These are phyloP conservation scores for Coniochaeta sp. DNA, from an alignment of 2,329 filamentous ascomycete species.

Conservation along the genomic window DNA sequence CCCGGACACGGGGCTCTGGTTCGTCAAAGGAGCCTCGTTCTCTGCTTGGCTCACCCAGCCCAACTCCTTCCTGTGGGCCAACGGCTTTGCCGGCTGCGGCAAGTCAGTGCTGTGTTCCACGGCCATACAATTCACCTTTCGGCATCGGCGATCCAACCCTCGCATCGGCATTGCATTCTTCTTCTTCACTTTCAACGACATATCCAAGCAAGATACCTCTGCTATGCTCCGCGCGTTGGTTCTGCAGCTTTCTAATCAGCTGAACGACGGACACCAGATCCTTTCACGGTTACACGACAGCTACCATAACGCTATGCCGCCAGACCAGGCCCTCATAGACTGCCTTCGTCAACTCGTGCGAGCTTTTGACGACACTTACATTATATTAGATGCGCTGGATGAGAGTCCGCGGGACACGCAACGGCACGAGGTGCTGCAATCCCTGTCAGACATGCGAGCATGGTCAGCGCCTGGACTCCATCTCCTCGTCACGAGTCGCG, in stretches of 20 bases:
- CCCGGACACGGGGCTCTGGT: conserved; percentile 25
- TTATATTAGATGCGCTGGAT: conserved; percentile 29
- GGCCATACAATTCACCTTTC: conserved; percentile 20
- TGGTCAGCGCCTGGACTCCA: conserved; percentile 17
- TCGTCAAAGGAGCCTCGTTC: conserved; percentile 16
- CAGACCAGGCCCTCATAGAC: conserved; percentile 13
- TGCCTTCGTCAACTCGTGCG: conserved; percentile 15
- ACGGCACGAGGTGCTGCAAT: conserved; percentile 16
- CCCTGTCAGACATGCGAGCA: conserved; percentile 15
- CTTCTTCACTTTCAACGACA: conserved; percentile 31
- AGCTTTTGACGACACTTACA: conserved; percentile 22
- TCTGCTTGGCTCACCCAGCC: conserved; percentile 17
- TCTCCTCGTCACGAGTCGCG: conserved; percentile 25
- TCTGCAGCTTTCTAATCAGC: conserved; percentile 23
- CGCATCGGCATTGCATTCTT: conserved; percentile 26
- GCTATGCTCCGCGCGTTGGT: conserved; percentile 25
- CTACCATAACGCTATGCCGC: conserved; percentile 10
- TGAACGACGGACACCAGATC: conserved; percentile 8
- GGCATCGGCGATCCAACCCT: conserved; percentile 12
- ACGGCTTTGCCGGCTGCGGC: conserved; percentile 30
- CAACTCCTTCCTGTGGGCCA: conserved; percentile 29
- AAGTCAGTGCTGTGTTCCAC: conserved; percentile 31
- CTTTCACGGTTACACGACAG: conserved; percentile 12
- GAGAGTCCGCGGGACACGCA: conserved; percentile 21
- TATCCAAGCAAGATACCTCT: conserved; percentile 20